Evolutionary conservation across 208 protist genomes (phyloP).

Genomic region (Wallacemonas sp.): DNA sequence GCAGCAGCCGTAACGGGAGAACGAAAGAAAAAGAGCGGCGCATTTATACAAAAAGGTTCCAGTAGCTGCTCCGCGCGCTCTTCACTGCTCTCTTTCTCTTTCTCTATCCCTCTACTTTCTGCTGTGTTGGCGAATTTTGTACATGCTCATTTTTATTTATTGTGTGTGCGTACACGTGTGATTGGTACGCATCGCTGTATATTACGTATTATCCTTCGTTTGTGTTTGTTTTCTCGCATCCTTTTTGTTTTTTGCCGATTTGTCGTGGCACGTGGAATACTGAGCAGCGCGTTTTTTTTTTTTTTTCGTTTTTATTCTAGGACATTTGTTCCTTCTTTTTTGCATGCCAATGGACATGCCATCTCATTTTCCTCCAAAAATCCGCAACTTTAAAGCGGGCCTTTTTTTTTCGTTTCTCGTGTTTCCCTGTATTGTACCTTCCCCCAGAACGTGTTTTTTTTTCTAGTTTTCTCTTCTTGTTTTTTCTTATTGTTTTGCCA

Average conservation of each 20-base stretch:
- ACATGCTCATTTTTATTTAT: conserved; percentile 8
- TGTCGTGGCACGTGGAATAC: neutral
- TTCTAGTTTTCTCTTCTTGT: conserved; percentile 1
- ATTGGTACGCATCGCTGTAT: neutral
- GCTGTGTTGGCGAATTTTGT: conserved; percentile 12
- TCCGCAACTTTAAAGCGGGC: neutral
- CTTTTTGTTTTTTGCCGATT: conserved; percentile 15
- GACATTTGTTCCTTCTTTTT: neutral
- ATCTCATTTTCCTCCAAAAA: conserved; percentile 8
- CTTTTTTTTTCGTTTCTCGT: neutral
- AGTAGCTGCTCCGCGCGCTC: too few species aligned
- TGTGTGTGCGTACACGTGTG: neutral
- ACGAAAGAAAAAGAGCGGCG: too few species aligned
- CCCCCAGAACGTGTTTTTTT: conserved; percentile 21
- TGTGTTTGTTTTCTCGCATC: conserved; percentile 11
- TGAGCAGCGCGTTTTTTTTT: conserved; percentile 9
- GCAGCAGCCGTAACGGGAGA: too few species aligned
- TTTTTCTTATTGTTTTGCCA: conserved; percentile 13
- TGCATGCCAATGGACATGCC: too few species aligned
- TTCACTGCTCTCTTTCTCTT: neutral
- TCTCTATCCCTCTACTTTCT: conserved; percentile 8
- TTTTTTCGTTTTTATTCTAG: conserved; percentile 17
- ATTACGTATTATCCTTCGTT: neutral
- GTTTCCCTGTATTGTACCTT: neutral
- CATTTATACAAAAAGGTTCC: too few species aligned